These are phyloP conservation scores for Codiaeum variegatum DNA, from an alignment of 441 rosid species.

Conservation along the genomic window DNA sequence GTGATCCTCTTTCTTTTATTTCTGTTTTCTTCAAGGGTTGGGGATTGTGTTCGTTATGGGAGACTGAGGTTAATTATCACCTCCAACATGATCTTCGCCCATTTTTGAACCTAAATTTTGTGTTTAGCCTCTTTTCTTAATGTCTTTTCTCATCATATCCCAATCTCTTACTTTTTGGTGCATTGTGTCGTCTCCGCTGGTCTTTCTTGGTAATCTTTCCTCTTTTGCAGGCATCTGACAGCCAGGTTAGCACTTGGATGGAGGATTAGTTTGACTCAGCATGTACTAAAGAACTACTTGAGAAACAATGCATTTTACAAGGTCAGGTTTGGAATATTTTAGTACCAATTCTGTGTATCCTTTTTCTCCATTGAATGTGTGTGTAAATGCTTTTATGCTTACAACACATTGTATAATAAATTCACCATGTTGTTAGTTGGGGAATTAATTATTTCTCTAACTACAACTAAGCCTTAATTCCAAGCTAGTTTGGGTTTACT, in stretches of 20 bases:
- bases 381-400: not conserved
- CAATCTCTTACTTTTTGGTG: not conserved
- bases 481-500: not conserved
- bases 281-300: slow-evolving; percentile 79
- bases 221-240: slow-evolving; percentile 71
- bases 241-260: slow-evolving; percentile 91
- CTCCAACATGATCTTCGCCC: not conserved
- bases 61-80: not conserved
- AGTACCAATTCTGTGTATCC: not conserved
- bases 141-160: not conserved
- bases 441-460: not conserved
- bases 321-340: slow-evolving; percentile 35
- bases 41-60: not conserved
- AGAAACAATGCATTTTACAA: slow-evolving; percentile 94
- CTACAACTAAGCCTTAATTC: too few relatives aligned
- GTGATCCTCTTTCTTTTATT: not conserved
- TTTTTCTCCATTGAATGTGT: not conserved
- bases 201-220: not conserved
- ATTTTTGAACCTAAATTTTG: not conserved
- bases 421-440: not conserved
- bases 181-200: not conserved
- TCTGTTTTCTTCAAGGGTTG: not conserved
- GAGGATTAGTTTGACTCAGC: slow-evolving; percentile 93
- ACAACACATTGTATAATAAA: not conserved
- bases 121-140: not conserved